Conservation (phyloP, 352 stramenopile species). For the Pilasporangium apinafurcum region DNA sequence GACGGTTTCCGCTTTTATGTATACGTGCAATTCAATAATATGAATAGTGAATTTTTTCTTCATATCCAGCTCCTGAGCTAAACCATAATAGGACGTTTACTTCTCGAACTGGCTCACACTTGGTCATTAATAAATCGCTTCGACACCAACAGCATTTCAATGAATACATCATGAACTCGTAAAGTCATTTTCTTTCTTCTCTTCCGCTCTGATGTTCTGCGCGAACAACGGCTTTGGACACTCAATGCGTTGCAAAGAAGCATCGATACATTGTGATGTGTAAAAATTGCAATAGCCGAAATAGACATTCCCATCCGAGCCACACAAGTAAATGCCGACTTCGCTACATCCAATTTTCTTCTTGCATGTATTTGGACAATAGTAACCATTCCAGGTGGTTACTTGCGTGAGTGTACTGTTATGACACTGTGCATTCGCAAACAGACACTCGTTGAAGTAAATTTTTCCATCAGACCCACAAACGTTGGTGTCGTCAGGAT, state of each 20-base stretch:
- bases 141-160: too few species aligned
- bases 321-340: conserved; percentile 21
- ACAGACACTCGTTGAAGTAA: conserved; percentile 22
- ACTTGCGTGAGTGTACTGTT: conserved; percentile 9
- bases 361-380: conserved; percentile 20
- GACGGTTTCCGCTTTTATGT: too few species aligned
- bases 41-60: too few species aligned
- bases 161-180: too few species aligned
- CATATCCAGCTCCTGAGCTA: too few species aligned
- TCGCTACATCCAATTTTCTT: conserved; percentile 19
- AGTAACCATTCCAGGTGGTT: conserved; percentile 18
- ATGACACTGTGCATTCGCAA: conserved; percentile 18
- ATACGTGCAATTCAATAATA: too few species aligned
- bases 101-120: too few species aligned
- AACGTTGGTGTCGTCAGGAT: conserved; percentile 3
- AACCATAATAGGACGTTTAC: too few species aligned
- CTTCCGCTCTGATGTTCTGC: too few species aligned
- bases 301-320: conserved; percentile 22
- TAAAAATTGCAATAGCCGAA: conserved; percentile 29
- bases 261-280: conserved; percentile 18
- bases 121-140: too few species aligned
- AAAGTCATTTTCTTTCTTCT: too few species aligned
- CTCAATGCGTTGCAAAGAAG: conserved; percentile 2
- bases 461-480: conserved; percentile 22
- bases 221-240: conserved; percentile 5